A percentile compares a stretch with the other conserved stretches of the same genome.
These are phyloP conservation scores for Stachybotrys chlorohalonatus DNA, from an alignment of 2,329 filamentous ascomycete species.

Conservation along the genomic window DNA sequence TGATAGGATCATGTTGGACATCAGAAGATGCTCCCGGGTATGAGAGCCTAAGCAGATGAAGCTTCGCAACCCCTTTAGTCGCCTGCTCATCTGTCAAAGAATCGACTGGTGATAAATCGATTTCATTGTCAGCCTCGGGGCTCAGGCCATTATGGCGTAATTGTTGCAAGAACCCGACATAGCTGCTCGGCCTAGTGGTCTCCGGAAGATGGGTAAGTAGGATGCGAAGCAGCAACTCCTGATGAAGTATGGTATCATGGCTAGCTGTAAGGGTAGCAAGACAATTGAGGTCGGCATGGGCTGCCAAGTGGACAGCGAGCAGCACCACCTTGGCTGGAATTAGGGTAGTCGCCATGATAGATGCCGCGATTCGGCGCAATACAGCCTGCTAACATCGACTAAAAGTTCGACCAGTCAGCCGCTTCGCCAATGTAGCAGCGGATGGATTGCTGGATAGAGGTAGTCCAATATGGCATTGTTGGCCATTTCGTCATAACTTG, in stretches of 20 bases:
- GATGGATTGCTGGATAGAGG: neutral
- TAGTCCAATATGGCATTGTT: neutral
- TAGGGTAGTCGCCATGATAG: constrained; percentile 27
- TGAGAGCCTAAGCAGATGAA: constrained; percentile 51
- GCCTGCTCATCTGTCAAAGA: constrained; percentile 55
- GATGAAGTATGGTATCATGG: constrained; percentile 48
- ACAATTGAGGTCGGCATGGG: constrained; percentile 53
- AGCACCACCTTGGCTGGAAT: constrained; percentile 62
- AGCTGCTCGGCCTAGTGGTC: constrained; percentile 51
- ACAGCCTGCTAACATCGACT: neutral
- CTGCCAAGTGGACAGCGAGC: constrained; percentile 62
- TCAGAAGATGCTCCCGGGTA: constrained; percentile 38
- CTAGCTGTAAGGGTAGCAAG: constrained; percentile 51
- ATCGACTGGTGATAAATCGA: constrained; percentile 49
- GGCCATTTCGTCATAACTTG: neutral
- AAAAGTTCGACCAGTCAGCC: neutral
- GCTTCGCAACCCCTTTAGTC: constrained; percentile 51
- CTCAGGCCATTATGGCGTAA: constrained; percentile 40
- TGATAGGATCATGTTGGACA: constrained; percentile 44
- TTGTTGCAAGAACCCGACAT: constrained; percentile 51
- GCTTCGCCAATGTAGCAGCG: neutral
- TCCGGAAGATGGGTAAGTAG: constrained; percentile 73
- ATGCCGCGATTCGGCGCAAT: neutral
- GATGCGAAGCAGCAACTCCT: constrained; percentile 60
- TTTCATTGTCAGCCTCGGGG: constrained; percentile 26